phyloP scores from a whole-genome alignment of 257 asterid species.

The Solanum pinnatisectum region DNA sequence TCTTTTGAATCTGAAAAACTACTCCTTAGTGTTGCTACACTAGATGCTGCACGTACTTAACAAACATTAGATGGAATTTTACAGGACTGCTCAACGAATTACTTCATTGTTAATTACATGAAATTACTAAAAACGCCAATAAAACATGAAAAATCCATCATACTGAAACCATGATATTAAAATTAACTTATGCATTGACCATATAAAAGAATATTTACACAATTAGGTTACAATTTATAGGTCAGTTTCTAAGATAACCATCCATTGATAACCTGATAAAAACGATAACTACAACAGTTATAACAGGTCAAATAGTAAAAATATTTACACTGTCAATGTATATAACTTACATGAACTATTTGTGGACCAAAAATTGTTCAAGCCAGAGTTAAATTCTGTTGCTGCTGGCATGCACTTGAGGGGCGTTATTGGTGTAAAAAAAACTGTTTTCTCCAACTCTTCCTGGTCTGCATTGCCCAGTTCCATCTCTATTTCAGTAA shows the following conservation, averaged over 20 bases:
- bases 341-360: not conserved
- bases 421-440: constrained; percentile 15
- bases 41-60: not conserved
- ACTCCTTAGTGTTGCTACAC: not conserved
- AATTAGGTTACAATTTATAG: not conserved
- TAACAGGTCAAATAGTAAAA: not conserved
- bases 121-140: not conserved
- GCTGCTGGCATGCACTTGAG: not conserved
- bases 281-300: not conserved
- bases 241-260: not conserved
- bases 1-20: not conserved
- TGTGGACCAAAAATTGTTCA: not conserved
- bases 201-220: not conserved
- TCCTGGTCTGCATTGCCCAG: not conserved
- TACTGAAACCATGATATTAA: not conserved
- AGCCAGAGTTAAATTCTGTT: not conserved
- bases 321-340: not conserved
- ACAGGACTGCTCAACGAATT: not conserved
- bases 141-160: not conserved
- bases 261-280: not conserved
- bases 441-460: not conserved
- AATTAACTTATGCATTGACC: not conserved
- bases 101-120: not conserved
- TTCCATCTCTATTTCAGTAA: not conserved
- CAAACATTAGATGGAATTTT: not conserved